Conservation (phyloP, 352 stramenopile species). For the Phytopythium chamaehyphon region DNA sequence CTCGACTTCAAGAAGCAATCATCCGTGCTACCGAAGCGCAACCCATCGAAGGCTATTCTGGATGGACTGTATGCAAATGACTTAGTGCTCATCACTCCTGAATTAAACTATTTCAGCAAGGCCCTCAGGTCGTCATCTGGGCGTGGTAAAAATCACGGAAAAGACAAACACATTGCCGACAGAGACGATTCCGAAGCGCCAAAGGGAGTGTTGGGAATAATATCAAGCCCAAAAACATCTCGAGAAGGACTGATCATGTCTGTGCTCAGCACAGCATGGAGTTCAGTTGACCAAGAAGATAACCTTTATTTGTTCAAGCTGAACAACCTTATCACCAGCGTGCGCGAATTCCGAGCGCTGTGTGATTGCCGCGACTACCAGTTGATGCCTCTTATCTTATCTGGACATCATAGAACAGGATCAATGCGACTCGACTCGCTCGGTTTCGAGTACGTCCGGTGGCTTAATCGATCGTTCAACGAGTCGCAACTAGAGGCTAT, state of each 20-base stretch:
- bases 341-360: constrained; percentile 83
- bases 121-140: constrained; percentile 10
- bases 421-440: constrained; percentile 82
- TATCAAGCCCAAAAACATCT: constrained; percentile 57
- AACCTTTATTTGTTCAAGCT: constrained; percentile 79
- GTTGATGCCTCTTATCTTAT: constrained; percentile 74
- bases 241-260: constrained; percentile 74
- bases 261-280: constrained; percentile 51
- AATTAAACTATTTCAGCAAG: constrained; percentile 50
- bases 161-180: neutral
- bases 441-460: constrained; percentile 74
- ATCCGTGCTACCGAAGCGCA: constrained; percentile 17
- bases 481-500: constrained; percentile 90
- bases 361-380: constrained; percentile 78
- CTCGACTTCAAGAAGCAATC: constrained; percentile 54
- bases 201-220: constrained; percentile 65
- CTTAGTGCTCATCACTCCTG: constrained; percentile 65
- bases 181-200: constrained; percentile 10
- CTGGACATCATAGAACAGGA: constrained; percentile 55
- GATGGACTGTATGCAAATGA: constrained; percentile 71
- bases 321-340: constrained; percentile 85
- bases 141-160: neutral
- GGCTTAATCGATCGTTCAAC: constrained; percentile 82
- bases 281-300: constrained; percentile 38
- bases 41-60: constrained; percentile 26